Evolutionary conservation across 345 rosid genomes (phyloP), one percentile per base, ranked within the genome.

Genomic region (Cardamine occulta): DNA sequence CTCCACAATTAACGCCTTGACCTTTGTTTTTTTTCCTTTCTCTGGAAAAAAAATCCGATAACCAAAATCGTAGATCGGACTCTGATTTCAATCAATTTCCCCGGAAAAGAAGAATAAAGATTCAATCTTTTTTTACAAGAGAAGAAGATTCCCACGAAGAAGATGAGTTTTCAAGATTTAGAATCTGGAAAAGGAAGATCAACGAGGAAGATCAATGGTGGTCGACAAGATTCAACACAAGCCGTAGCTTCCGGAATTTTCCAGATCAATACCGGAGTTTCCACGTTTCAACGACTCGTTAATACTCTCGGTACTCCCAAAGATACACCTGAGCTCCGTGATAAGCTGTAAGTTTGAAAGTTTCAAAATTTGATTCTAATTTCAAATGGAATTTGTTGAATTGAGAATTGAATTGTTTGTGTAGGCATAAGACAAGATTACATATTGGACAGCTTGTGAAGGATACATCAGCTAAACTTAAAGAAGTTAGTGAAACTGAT

Each of bases 141-240:
- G 19, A 45, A 56, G 18, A 49, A 63, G 48, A 35, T 10, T 29
- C 64, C 64, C 52, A 39, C 35, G 23, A 15, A 49, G 47, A 74
- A 64, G 56, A 94, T 95, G 97, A 95, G 99, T 88, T 92, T 92
- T 63, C 99, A 95, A 75, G 98, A 95, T 88, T 85, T 95, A 58
- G 97, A 88, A 79, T 85, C 90, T 7, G 80, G 80, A 6, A 70
- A n/a, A 78, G 98, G 95, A 34, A 76, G 96, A 70, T 73, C 87
- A 39, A 87, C 87, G 59, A 87, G 77, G 63, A 61, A 74, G 60
- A 72, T 73, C 81, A 91, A 88, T 70, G 87, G 86, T 57, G 88
- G 86, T 57, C 83, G 85, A 74, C 89, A 89, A 70, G 96, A 90
- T 64, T 76, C 96, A 48, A 89, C 97, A 29, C 97, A 95, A 80